Evolutionary conservation across 306 rosid genomes (phyloP).

Genomic region (Vicia villosa): DNA sequence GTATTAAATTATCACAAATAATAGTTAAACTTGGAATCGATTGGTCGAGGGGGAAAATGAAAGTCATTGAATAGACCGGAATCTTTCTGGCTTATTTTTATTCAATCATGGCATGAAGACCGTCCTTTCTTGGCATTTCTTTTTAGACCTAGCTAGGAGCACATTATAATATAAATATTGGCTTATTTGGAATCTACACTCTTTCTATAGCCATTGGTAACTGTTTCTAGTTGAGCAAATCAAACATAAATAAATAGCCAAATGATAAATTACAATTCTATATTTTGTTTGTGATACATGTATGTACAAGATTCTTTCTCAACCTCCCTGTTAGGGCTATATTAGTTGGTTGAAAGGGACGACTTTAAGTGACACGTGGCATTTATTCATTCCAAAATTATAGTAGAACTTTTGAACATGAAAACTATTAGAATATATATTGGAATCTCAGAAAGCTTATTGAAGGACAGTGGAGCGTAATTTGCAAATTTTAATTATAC

Average conservation of each 20-base stretch:
- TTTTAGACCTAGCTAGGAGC: conserved; percentile 7
- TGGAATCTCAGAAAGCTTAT: neutral
- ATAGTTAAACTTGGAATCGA: neutral
- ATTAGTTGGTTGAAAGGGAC: neutral
- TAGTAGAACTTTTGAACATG: neutral
- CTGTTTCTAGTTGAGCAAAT: conserved; percentile 19
- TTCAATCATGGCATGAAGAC: conserved; percentile 5
- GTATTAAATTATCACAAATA: neutral
- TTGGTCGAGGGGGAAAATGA: neutral
- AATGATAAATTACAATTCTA: neutral
- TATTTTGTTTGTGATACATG: conserved; percentile 7
- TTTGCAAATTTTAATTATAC: neutral
- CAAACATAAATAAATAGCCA: conserved; percentile 13
- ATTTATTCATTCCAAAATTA: neutral
- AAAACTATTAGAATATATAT: neutral
- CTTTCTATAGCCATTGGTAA: conserved; percentile 13
- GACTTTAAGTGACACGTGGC: conserved; percentile 1
- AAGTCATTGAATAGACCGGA: conserved; percentile 30
- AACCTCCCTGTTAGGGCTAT: neutral
- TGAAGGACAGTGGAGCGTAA: neutral
- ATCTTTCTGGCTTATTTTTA: conserved; percentile 21
- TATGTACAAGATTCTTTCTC: conserved; percentile 4
- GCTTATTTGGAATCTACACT: neutral
- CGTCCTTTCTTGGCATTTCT: conserved; percentile 36
- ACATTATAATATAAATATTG: neutral